A percentile compares a stretch with the other conserved stretches of the same genome.
Evolutionary conservation across 345 rosid genomes (phyloP).

Genomic region (Acer campestre): DNA sequence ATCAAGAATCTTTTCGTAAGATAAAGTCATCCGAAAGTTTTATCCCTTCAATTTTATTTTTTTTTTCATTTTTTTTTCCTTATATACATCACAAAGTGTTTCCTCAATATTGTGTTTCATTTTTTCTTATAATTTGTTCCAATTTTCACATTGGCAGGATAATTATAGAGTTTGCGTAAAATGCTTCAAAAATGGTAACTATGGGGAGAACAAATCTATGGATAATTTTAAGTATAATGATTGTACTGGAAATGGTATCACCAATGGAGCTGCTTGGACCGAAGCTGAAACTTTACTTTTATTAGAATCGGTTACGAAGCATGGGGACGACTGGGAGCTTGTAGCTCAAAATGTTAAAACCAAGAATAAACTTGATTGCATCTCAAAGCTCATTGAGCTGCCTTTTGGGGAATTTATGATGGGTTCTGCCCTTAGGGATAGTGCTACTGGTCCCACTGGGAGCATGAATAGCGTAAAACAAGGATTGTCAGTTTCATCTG

Average conservation of each 20-base stretch:
- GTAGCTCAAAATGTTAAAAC: conserved; percentile 75
- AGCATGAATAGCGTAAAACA: conserved; percentile 26
- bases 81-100: neutral
- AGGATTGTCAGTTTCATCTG: conserved; percentile 35
- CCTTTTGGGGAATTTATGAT: conserved; percentile 79
- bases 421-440: conserved; percentile 44
- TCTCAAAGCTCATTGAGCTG: conserved; percentile 80
- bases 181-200: conserved; percentile 61
- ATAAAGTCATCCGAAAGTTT: neutral
- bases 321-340: conserved; percentile 94
- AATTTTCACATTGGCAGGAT: conserved; percentile 41
- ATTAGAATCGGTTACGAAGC: conserved; percentile 75
- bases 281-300: conserved; percentile 83
- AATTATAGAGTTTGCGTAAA: conserved; percentile 49
- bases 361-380: conserved; percentile 78
- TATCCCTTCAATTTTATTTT: neutral
- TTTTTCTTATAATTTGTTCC: neutral
- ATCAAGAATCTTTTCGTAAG: neutral
- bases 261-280: conserved; percentile 62
- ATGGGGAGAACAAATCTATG: conserved; percentile 58
- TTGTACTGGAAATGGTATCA: conserved; percentile 12
- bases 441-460: conserved; percentile 24
- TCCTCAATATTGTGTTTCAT: neutral
- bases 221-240: conserved; percentile 63
- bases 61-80: neutral